A percentile compares a stretch with the other conserved stretches of the same genome.
Evolutionary conservation across 2,329 filamentous ascomycete genomes (phyloP).

Genomic region (Cladorrhinum sp.): DNA sequence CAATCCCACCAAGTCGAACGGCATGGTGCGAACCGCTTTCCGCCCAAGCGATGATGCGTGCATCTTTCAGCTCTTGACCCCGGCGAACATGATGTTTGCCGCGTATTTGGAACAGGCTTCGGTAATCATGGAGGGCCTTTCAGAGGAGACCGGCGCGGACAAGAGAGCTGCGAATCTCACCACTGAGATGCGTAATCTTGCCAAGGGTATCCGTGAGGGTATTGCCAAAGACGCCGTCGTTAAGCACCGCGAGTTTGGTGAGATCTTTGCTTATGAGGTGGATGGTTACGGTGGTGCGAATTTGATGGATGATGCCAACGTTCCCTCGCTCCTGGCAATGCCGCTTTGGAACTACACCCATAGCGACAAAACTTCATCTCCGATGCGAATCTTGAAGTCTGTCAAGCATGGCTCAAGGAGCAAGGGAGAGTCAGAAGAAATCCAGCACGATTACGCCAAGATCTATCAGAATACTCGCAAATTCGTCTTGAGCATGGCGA

Average conservation of each 20-base stretch:
- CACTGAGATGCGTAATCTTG: slow-evolving; percentile 53
- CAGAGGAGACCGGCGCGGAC: slow-evolving; percentile 32
- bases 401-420: slow-evolving; percentile 7
- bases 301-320: slow-evolving; percentile 71
- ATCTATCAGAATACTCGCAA: slow-evolving; percentile 76
- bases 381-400: slow-evolving; percentile 27
- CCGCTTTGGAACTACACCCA: slow-evolving; percentile 59
- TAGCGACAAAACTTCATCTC: background rate
- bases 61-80: slow-evolving; percentile 76
- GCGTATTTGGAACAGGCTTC: slow-evolving; percentile 53
- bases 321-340: slow-evolving; percentile 63
- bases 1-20: slow-evolving; percentile 73
- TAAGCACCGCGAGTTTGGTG: slow-evolving; percentile 54
- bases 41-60: slow-evolving; percentile 81
- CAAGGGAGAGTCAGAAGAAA: slow-evolving; percentile 1
- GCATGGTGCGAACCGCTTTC: slow-evolving; percentile 76
- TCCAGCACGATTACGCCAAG: slow-evolving; percentile 48
- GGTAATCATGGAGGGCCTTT: slow-evolving; percentile 46
- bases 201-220: slow-evolving; percentile 53
- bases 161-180: slow-evolving; percentile 42
- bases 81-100: slow-evolving; percentile 72
- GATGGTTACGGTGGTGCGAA: slow-evolving; percentile 68
- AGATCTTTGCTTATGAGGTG: slow-evolving; percentile 75
- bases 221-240: slow-evolving; percentile 61
- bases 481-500: slow-evolving; percentile 72